Evolutionary conservation across 1,139 yeast species (phyloP).

Genomic region (Saccharomyces pastorianus): DNA sequence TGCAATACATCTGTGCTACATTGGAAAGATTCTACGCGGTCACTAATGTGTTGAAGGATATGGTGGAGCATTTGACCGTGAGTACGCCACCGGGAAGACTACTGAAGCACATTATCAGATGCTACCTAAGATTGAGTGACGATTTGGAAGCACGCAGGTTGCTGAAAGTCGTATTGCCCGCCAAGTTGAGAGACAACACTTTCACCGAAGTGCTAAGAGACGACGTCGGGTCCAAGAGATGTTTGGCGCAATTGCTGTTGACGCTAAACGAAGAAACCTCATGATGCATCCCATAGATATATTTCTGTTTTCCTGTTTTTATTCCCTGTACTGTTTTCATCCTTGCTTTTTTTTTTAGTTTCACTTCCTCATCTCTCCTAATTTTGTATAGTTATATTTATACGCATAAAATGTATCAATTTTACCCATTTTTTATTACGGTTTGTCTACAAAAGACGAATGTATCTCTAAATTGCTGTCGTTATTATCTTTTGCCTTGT

Average conservation of each 20-base stretch:
- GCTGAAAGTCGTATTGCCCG: conserved; percentile 70
- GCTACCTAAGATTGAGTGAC: conserved; percentile 85
- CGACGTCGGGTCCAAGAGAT: conserved; percentile 80
- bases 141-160: conserved; percentile 88
- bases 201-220: conserved; percentile 73
- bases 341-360: background rate
- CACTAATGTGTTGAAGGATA: conserved; percentile 74
- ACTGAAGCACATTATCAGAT: conserved; percentile 86
- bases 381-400: background rate
- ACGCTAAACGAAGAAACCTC: conserved; percentile 40
- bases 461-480: background rate
- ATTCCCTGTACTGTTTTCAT: background rate
- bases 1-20: conserved; percentile 87
- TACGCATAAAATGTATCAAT: background rate
- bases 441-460: background rate
- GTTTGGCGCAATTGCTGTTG: conserved; percentile 73
- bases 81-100: conserved; percentile 62
- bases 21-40: conserved; percentile 93
- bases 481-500: background rate
- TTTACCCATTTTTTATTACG: background rate
- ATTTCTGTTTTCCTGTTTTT: background rate
- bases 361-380: background rate
- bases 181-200: conserved; percentile 71
- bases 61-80: conserved; percentile 76
- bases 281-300: conserved; percentile 1